Percentiles rank a stretch among this genome's conserved stretches.
These are phyloP conservation scores for Rhodotorula toruloides DNA, from an alignment of 768 basidiomycete species.

Conservation along the genomic window DNA sequence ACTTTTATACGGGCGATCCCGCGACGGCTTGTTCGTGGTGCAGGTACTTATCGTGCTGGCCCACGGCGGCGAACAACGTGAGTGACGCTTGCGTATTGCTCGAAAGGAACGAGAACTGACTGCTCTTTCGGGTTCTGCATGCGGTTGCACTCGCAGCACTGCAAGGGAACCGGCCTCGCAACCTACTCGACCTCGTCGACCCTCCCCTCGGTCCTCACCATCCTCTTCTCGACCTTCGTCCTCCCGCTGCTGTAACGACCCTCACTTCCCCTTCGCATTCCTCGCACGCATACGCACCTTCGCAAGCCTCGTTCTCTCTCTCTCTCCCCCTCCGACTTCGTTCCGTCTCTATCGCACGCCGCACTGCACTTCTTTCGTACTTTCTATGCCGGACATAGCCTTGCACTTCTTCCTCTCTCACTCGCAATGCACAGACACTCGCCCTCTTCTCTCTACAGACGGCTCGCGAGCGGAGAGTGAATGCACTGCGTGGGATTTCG, in stretches of 20 bases:
- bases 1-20: constrained; percentile 85
- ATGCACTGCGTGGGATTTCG: too few species aligned
- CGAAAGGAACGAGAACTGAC: too few species aligned
- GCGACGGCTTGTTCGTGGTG: constrained; percentile 61
- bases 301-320: background rate
- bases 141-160: constrained; percentile 1
- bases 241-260: constrained; percentile 7
- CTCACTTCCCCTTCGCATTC: background rate
- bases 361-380: too few species aligned
- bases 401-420: too few species aligned
- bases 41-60: constrained; percentile 80
- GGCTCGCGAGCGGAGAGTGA: too few species aligned
- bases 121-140: background rate
- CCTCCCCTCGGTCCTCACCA: constrained; percentile 10
- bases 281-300: too few species aligned
- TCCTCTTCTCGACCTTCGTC: constrained; percentile 21
- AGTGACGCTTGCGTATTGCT: background rate
- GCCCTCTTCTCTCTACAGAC: too few species aligned
- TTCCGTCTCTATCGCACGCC: too few species aligned
- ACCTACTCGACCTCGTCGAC: constrained; percentile 2
- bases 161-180: constrained; percentile 35
- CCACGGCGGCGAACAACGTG: constrained; percentile 54
- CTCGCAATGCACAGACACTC: too few species aligned
- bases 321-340: too few species aligned
- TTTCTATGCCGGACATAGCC: too few species aligned